phyloP scores from a whole-genome alignment of 768 basidiomycete species.

The Trametes villosa region DNA sequence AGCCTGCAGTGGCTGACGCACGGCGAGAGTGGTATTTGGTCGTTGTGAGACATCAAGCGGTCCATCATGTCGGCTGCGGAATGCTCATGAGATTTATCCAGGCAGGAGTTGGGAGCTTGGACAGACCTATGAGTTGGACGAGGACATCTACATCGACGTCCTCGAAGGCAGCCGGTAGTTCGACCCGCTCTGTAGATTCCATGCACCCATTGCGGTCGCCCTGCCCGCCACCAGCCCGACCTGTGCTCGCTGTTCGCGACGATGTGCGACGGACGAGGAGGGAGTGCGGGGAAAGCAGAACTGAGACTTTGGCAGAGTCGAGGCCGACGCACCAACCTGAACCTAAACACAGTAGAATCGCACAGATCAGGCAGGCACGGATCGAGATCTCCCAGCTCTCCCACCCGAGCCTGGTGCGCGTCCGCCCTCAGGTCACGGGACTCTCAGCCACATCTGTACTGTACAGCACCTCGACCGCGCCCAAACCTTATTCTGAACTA shows the following conservation, averaged over 20 bases:
- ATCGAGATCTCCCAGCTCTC: constrained; percentile 16
- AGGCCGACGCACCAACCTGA: neutral
- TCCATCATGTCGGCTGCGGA: constrained; percentile 91
- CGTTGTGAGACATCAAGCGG: constrained; percentile 94
- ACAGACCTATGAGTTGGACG: constrained; percentile 85
- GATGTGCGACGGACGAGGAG: constrained; percentile 17
- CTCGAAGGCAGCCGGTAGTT: constrained; percentile 84
- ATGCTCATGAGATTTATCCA: too few species aligned
- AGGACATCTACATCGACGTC: constrained; percentile 82
- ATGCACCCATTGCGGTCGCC: constrained; percentile 77
- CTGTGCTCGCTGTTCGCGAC: constrained; percentile 20
- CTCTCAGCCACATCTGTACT: constrained; percentile 37
- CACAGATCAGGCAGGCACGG: constrained; percentile 17
- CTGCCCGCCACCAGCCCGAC: constrained; percentile 18
- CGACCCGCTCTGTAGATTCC: constrained; percentile 78
- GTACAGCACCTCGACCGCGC: constrained; percentile 59
- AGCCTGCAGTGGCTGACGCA: constrained; percentile 41
- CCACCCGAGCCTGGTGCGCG: constrained; percentile 7
- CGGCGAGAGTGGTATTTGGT: constrained; percentile 89
- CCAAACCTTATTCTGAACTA: constrained; percentile 54
- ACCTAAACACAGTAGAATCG: constrained; percentile 9
- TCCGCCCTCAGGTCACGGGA: constrained; percentile 17
- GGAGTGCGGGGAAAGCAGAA: constrained; percentile 6
- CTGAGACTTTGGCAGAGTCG: neutral
- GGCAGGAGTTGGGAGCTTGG: neutral